phyloP scores from a whole-genome alignment of 352 stramenopile genomes.

The Pythium vanterpoolii region DNA sequence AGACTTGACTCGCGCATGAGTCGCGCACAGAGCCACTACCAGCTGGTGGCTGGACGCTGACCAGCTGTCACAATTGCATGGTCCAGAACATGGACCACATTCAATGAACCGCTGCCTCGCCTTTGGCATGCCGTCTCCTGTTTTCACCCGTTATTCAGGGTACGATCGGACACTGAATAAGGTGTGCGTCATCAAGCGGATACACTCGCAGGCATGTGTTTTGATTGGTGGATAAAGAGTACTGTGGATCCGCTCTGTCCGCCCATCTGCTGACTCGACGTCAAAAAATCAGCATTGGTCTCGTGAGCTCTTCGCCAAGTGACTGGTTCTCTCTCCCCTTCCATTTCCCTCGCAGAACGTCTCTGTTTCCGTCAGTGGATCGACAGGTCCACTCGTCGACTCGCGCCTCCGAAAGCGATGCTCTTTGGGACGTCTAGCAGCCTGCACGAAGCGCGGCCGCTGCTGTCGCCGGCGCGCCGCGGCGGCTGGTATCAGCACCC shows the following conservation, averaged over 20 bases:
- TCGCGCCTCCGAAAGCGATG: background rate
- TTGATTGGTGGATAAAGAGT: conserved; percentile 8
- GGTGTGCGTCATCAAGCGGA: background rate
- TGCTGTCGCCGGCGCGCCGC: conserved; percentile 16
- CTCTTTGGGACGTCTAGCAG: conserved; percentile 27
- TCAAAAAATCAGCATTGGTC: conserved; percentile 1
- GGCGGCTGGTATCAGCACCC: conserved; percentile 24
- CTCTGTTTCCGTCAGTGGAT: background rate
- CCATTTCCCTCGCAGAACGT: background rate
- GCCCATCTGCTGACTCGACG: background rate
- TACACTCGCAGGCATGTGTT: background rate
- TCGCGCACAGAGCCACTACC: background rate
- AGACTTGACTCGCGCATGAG: too few relatives aligned
- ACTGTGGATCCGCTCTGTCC: conserved; percentile 8
- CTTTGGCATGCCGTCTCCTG: background rate
- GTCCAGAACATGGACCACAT: too few relatives aligned
- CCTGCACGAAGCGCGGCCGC: conserved; percentile 17
- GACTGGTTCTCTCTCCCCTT: background rate
- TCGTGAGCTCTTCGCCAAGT: conserved; percentile 12
- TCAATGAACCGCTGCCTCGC: background rate
- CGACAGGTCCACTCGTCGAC: background rate
- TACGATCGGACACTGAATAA: background rate
- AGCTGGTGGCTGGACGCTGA: background rate
- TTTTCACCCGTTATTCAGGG: background rate
- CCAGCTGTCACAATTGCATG: background rate